Conservation (phyloP, 768 basidiomycete species). For the Cubamyces lactineus region DNA sequence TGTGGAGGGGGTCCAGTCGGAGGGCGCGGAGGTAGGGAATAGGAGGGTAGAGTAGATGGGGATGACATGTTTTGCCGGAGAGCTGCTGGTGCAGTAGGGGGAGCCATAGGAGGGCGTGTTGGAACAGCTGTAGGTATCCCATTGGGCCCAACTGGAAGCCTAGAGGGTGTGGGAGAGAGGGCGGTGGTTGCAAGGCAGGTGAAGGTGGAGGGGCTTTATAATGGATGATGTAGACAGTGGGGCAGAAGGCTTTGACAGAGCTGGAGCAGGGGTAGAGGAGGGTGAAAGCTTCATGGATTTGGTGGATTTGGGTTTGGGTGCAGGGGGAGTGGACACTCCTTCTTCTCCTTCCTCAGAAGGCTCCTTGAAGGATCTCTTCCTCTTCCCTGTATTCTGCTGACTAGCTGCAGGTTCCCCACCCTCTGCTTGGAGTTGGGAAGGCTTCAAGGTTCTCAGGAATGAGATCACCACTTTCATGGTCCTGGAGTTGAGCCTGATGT, state of each 20-base stretch:
- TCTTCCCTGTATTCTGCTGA: constrained; percentile 5
- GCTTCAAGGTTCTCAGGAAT: constrained; percentile 44
- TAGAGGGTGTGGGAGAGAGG: not conserved
- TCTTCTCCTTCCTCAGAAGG: constrained; percentile 12
- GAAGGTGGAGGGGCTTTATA: not conserved
- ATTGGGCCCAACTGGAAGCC: not conserved
- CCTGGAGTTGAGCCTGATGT: constrained; percentile 66
- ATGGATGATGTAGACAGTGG: not conserved
- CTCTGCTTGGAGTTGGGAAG: constrained; percentile 18
- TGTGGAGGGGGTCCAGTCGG: not conserved
- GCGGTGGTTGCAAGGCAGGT: not conserved
- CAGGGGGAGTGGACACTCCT: too few relatives aligned
- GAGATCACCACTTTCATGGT: constrained; percentile 59
- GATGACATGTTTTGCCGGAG: not conserved
- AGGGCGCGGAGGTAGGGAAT: not conserved
- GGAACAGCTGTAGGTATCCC: not conserved
- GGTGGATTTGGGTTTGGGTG: not conserved
- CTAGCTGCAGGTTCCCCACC: not conserved
- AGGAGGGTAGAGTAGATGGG: not conserved
- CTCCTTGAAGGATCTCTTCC: constrained; percentile 12
- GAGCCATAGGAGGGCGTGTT: not conserved
- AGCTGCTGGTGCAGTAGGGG: not conserved
- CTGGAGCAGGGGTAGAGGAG: not conserved
- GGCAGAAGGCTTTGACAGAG: not conserved
- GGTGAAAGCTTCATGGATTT: not conserved